phyloP scores from a whole-genome alignment of 140 eudicot genomes.

The Stevia rebaudiana region DNA sequence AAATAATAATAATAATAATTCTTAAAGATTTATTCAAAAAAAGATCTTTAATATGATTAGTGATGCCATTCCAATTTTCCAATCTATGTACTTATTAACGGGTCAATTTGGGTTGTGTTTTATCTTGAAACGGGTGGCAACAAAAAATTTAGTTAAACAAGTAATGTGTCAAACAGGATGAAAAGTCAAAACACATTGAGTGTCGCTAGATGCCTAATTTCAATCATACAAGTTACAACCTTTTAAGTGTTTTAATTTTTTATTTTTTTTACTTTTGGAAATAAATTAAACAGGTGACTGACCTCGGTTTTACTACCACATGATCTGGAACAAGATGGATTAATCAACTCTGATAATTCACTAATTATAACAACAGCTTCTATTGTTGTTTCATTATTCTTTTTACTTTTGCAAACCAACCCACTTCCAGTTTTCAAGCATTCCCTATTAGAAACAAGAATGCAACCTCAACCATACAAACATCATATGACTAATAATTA shows the following conservation, averaged over 20 bases:
- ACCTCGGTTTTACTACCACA: constrained; percentile 65
- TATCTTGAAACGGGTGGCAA: neutral
- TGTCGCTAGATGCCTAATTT: too few relatives aligned
- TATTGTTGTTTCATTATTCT: constrained; percentile 30
- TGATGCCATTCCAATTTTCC: neutral
- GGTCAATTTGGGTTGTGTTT: neutral
- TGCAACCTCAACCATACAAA: neutral
- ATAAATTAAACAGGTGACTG: too few relatives aligned
- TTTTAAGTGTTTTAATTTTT: neutral
- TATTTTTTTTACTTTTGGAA: too few relatives aligned
- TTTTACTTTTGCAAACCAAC: constrained; percentile 42
- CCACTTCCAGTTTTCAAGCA: constrained; percentile 65
- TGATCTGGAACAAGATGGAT: constrained; percentile 55
- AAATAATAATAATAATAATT: neutral
- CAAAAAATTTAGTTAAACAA: neutral
- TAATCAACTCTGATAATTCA: constrained; percentile 28
- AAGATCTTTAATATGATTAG: neutral
- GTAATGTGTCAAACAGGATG: neutral
- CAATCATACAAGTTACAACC: too few relatives aligned
- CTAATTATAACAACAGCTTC: constrained; percentile 78
- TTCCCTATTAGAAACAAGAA: constrained; percentile 35
- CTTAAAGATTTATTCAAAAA: neutral
- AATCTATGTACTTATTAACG: neutral
- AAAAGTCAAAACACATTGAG: neutral
- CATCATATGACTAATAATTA: neutral